Conservation (phyloP, 306 rosid genomes). For the Castanopsis chinensis region DNA sequence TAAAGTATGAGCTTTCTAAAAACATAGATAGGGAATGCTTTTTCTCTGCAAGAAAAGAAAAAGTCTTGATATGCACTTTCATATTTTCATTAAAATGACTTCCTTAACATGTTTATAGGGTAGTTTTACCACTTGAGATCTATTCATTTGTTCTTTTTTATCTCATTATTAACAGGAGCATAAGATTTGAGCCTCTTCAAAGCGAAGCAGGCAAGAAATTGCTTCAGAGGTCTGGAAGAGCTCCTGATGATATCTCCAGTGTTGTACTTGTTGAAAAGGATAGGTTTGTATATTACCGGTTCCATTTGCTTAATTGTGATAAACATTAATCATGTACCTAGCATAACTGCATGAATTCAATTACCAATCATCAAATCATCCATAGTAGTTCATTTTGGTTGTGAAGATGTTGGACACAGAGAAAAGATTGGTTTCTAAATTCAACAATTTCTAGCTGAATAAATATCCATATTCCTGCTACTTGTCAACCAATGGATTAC, state of each 20-base stretch:
- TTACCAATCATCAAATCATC: background rate
- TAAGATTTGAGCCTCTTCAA: conserved; percentile 88
- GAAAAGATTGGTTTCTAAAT: background rate
- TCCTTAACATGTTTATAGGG: background rate
- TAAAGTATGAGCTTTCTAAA: background rate
- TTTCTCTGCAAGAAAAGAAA: background rate
- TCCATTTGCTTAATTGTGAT: background rate
- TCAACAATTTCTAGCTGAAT: background rate
- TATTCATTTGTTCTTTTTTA: conserved; percentile 1
- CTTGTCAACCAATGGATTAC: conserved; percentile 10
- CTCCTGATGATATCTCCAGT: conserved; percentile 93
- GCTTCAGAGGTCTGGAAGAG: conserved; percentile 87
- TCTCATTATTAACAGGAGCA: conserved; percentile 44
- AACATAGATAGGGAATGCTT: background rate
- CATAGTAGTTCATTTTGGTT: background rate
- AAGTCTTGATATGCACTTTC: background rate
- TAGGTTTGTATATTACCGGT: conserved; percentile 38
- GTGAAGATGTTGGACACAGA: background rate
- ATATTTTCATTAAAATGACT: background rate
- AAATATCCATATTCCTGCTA: background rate
- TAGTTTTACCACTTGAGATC: background rate
- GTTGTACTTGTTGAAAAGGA: conserved; percentile 85
- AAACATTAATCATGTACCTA: background rate
- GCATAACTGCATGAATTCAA: background rate
- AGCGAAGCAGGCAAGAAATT: conserved; percentile 85